Conservation (phyloP, 1,284 basidiomycete species). For the Sphaerobolus stellatus region DNA sequence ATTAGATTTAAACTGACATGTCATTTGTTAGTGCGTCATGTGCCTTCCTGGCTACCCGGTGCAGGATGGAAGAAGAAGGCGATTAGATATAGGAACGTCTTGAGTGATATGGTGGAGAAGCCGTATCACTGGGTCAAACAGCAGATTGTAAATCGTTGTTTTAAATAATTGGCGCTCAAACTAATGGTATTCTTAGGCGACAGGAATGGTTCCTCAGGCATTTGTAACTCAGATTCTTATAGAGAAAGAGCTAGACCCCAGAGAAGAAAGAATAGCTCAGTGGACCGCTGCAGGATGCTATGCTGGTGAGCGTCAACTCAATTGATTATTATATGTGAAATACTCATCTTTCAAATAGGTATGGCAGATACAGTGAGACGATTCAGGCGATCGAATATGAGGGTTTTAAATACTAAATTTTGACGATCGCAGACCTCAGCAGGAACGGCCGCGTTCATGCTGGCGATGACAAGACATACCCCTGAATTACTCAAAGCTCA, state of each 20-base stretch:
- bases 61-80: conserved; percentile 27
- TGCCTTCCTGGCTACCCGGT: conserved; percentile 32
- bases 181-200: not conserved
- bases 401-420: not conserved
- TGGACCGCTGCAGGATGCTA: not conserved
- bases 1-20: not conserved
- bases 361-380: not conserved
- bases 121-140: not conserved
- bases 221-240: not conserved
- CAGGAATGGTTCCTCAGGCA: not conserved
- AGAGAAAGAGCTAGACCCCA: not conserved
- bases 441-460: not conserved
- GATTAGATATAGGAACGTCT: conserved; percentile 17
- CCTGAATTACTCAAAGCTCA: not conserved
- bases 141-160: not conserved
- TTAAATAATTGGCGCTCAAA: not conserved
- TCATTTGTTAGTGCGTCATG: conserved; percentile 21
- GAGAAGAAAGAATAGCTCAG: not conserved
- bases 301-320: not conserved
- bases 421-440: not conserved
- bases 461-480: not conserved
- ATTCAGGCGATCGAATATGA: not conserved
- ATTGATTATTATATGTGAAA: not conserved
- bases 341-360: not conserved
- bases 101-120: not conserved